Conservation (phyloP, 345 rosid species). For the Iberis pinnata region DNA sequence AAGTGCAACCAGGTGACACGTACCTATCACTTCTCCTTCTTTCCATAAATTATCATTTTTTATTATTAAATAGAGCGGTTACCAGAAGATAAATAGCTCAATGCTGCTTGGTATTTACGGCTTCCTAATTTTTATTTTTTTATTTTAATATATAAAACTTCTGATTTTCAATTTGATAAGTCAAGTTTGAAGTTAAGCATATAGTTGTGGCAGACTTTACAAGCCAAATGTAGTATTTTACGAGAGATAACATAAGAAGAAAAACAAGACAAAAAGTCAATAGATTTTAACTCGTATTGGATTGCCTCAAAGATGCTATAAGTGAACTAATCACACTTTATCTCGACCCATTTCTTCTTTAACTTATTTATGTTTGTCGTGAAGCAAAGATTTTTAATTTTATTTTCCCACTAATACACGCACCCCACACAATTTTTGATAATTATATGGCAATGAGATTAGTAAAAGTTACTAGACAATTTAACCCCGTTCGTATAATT, state of each 20-base stretch:
- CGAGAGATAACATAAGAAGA: not conserved
- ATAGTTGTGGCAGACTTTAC: not conserved
- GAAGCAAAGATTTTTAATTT: not conserved
- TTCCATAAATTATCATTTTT: not conserved
- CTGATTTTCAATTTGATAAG: slow-evolving; percentile 4
- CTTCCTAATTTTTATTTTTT: not conserved
- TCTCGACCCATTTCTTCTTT: slow-evolving; percentile 11
- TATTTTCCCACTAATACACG: not conserved
- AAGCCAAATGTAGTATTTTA: not conserved
- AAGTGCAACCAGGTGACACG: slow-evolving; percentile 19
- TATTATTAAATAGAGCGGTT: no score
- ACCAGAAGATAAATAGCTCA: not conserved
- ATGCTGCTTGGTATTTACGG: slow-evolving; percentile 6
- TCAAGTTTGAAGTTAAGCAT: slow-evolving; percentile 8
- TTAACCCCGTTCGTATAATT: not conserved
- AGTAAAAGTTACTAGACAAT: not conserved
- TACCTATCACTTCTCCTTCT: slow-evolving; percentile 5
- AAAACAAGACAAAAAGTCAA: not conserved
- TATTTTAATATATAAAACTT: not conserved
- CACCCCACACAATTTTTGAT: no score
- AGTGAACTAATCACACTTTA: slow-evolving; percentile 18
- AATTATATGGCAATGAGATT: not conserved
- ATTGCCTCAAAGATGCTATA: no score
- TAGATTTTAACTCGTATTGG: no score
- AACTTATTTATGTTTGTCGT: not conserved